Evolutionary conservation across 2,329 filamentous ascomycete species (phyloP), one percentile per base, ranked within the genome.

Genomic region (Fusarium decemcellulare): DNA sequence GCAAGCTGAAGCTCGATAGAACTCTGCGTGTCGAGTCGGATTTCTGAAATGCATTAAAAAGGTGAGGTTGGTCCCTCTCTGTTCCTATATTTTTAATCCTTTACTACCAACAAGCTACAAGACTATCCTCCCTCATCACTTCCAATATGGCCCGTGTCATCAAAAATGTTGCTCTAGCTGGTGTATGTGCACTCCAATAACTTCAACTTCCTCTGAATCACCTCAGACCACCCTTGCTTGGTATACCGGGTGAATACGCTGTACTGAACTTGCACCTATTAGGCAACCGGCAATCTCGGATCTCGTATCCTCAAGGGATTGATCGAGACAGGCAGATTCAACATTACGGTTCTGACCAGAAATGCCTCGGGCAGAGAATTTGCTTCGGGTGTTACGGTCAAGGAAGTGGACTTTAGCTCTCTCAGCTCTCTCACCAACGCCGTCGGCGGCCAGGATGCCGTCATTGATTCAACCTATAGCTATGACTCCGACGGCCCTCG

Each of bases 381-480:
- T 23, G 18, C 18, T 23, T 23, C 18, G 18, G 18, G 18, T 23
- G 34, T 37, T 37, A 15, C 10, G 5, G 34, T 2, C 8, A 37
- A 37, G 34, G 34, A 37, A 37, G 34, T 37, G 2, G 34, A 37
- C 34, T 37, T 37, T 6, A 4, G 34, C 34, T 37, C 34, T 37
- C 34, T 37, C 6, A 37, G 34, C 34, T 58, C 58, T n/a, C 15
- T 65, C 7, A 7, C 58, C 8, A 11, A n/a, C 2, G 11, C 16
- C 3, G 48, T 65, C 18, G 34, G 6, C 6, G 52, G 47, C 12
- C 62, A 65, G 15, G 62, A 65, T 15, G 47, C 62, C 12, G 47
- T 61, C 6, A 15, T 65, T 23, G 34, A 37, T 15, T 37, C 34
- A 4, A 37, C 34, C 34, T 37, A 37, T 6, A 37, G 34, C 34